A percentile compares a stretch with the other conserved stretches of the same genome.
phyloP scores from a whole-genome alignment of 805 yeast species.

The Saccharomyces jurei region DNA sequence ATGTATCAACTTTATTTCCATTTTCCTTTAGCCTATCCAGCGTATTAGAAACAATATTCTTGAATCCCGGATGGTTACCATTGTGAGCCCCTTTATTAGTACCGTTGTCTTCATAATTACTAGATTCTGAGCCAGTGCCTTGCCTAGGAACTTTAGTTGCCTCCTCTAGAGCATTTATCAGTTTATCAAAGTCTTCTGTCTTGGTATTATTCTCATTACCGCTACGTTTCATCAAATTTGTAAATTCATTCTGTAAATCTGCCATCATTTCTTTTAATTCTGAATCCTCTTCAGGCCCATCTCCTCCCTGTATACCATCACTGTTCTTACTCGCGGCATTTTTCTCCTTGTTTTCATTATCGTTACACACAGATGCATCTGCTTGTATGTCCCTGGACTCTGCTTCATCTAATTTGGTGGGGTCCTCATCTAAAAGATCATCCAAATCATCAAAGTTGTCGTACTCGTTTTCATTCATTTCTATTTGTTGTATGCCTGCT shows the following conservation, averaged over 20 bases:
- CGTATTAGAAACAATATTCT: conserved; percentile 71
- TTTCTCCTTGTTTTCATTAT: conserved; percentile 12
- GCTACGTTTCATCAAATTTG: conserved; percentile 17
- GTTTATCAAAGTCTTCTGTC: conserved; percentile 31
- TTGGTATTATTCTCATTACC: conserved; percentile 14
- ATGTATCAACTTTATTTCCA: conserved; percentile 59
- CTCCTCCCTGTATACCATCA: background rate
- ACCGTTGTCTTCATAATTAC: conserved; percentile 41
- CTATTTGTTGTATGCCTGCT: conserved; percentile 2
- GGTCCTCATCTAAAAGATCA: conserved; percentile 33
- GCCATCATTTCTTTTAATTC: conserved; percentile 29
- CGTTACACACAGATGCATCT: conserved; percentile 44
- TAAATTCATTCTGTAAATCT: conserved; percentile 22
- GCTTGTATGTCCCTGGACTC: conserved; percentile 43
- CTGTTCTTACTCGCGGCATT: conserved; percentile 11
- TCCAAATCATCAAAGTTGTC: conserved; percentile 77
- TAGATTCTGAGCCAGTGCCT: conserved; percentile 7
- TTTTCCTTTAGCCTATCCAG: conserved; percentile 71
- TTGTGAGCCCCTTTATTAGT: conserved; percentile 36
- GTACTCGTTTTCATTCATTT: conserved; percentile 37
- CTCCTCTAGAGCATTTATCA: conserved; percentile 25
- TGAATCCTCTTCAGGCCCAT: conserved; percentile 15
- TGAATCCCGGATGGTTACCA: conserved; percentile 39
- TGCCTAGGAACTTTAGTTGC: conserved; percentile 14
- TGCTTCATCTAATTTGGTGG: conserved; percentile 7